Percentiles rank a stretch among this genome's conserved stretches.
phyloP scores from a whole-genome alignment of 441 rosid species.

The Viola pubescens region DNA sequence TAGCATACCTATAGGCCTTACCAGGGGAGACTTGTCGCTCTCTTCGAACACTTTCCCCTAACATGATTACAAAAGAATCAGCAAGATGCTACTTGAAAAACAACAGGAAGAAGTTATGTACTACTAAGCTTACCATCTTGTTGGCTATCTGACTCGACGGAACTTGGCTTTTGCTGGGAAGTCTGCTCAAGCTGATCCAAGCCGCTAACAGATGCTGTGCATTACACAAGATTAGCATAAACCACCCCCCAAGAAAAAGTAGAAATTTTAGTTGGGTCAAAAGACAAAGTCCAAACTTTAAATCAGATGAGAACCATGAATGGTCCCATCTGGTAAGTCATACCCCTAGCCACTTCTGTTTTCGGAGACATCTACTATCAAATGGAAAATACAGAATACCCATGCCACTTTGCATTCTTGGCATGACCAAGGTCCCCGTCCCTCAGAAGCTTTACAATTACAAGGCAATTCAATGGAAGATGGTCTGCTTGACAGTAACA shows the following conservation, averaged over 20 bases:
- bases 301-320: too few species aligned
- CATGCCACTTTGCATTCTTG: too few species aligned
- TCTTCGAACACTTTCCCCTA: constrained; percentile 64
- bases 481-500: too few species aligned
- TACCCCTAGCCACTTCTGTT: too few species aligned
- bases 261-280: background rate
- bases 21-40: constrained; percentile 75
- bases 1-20: constrained; percentile 63
- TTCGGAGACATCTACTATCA: too few species aligned
- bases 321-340: too few species aligned
- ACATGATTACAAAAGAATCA: constrained; percentile 30
- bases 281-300: background rate
- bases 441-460: too few species aligned
- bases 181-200: constrained; percentile 34
- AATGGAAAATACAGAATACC: too few species aligned
- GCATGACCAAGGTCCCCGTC: too few species aligned
- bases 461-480: too few species aligned
- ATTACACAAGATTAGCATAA: constrained; percentile 1
- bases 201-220: constrained; percentile 44
- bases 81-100: constrained; percentile 33
- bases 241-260: too few species aligned
- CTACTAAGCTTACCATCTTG: constrained; percentile 66
- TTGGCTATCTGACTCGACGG: constrained; percentile 37
- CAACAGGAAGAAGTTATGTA: constrained; percentile 28
- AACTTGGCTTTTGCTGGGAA: constrained; percentile 33